A percentile compares a stretch with the other conserved stretches of the same genome.
phyloP scores from a whole-genome alignment of 2,329 filamentous ascomycete species.

The Nothopassalora personata region DNA sequence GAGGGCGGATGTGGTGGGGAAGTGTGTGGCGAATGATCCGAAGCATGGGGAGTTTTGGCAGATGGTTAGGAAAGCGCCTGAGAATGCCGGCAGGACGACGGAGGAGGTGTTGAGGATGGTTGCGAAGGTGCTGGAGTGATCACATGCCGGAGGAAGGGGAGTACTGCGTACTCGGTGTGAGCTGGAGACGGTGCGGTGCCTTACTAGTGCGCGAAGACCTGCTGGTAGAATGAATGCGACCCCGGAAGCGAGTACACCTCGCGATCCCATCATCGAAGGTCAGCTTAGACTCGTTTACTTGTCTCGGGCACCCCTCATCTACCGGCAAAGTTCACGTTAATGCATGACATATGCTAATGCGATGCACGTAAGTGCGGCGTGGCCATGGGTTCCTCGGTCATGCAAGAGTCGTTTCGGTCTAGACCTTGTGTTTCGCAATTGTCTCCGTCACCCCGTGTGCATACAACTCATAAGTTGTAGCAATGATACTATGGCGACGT shows the following conservation, averaged over 20 bases:
- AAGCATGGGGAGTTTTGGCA: conserved; percentile 93
- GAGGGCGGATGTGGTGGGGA: conserved; percentile 72
- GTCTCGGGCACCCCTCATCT: neutral
- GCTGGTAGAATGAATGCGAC: too few relatives aligned
- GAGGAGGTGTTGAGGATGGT: conserved; percentile 83
- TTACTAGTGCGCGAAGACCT: too few relatives aligned
- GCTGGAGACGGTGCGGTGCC: too few relatives aligned
- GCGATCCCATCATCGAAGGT: too few relatives aligned
- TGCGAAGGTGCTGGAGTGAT: conserved; percentile 50
- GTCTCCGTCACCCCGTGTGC: neutral
- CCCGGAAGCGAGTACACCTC: too few relatives aligned
- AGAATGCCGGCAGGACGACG: conserved; percentile 65
- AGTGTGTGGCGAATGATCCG: conserved; percentile 78
- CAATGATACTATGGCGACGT: too few relatives aligned
- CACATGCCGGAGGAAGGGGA: neutral
- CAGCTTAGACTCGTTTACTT: neutral
- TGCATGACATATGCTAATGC: neutral
- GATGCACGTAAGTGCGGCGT: neutral
- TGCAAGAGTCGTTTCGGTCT: neutral
- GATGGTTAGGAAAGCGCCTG: conserved; percentile 74
- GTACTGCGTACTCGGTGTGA: too few relatives aligned
- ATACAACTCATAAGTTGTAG: too few relatives aligned
- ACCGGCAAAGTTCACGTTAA: neutral
- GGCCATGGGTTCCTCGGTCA: neutral
- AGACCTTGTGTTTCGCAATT: neutral